Base-by-base conservation (phyloP, 768 basidiomycete species). In the Vararia minispora region DNA sequence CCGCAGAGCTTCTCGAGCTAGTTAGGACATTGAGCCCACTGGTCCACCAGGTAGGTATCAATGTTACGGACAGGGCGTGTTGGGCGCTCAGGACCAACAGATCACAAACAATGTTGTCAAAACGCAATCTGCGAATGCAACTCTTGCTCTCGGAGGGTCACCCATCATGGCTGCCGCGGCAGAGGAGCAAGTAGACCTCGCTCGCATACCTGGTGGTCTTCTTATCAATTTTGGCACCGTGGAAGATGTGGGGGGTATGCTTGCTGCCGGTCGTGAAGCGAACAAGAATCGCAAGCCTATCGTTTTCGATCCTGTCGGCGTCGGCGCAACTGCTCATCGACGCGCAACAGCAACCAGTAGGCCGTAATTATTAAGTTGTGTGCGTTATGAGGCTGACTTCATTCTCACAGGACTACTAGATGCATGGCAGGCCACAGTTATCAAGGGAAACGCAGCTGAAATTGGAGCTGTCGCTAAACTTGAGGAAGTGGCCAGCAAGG, bases 381-480 rank as follows among this genome's bases (percentile, higher is more conserved):
- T 11, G 5, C 29, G 9, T 22, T 31, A 45, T n/a, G n/a, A n/a
- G n/a, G n/a, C n/a, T n/a, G n/a, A n/a, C n/a, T n/a, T n/a, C n/a
- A n/a, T n/a, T n/a, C n/a, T n/a, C 22, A 4, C 54, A 76, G 86
- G 76, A 39, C 65, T 94, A 10, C 59, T 94, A 14, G 63, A 80
- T 41, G 59, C 63, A 17, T 94, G 83, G 75, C 89, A 92, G 57
- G 76, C 81, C 9, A 79, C 82, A 13, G 83, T 94, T 16, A 91
- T 97, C 59, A 97, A 97, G 59, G 91, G 91, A 3, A 95, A 97
- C 52, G 83, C 88, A 0, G 86, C 74, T 12, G 92, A 97, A 60
- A 76, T 97, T 16, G 88, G 79, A 0, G 71, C 82, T 0, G 56
- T 94, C 8, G 73, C 78, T 2, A 71, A 79, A n/a, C 84, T 83